Evolutionary conservation across 345 rosid genomes (phyloP).

Genomic region (Salix udensis): DNA sequence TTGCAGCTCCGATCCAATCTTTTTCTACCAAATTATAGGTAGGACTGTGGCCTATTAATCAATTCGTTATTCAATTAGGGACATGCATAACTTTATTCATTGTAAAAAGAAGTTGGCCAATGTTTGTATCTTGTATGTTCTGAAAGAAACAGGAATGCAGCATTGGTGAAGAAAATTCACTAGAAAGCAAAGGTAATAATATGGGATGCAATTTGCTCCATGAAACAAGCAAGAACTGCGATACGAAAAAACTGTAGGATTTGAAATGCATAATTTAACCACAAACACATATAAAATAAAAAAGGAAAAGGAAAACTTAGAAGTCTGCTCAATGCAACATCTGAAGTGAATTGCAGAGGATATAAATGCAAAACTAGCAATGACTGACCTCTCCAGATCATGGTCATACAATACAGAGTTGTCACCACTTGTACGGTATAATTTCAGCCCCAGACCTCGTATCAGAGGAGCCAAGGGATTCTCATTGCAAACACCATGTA

Average conservation of each 20-base stretch:
- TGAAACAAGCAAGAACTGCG: too few species aligned
- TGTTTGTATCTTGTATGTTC: too few species aligned
- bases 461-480: constrained; percentile 88
- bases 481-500: constrained; percentile 88
- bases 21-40: not conserved
- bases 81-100: too few species aligned
- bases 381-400: constrained; percentile 80
- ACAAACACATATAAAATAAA: not conserved
- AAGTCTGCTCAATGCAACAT: not conserved
- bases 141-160: too few species aligned
- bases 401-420: constrained; percentile 87
- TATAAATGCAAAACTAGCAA: constrained; percentile 1
- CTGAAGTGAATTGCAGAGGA: constrained; percentile 7
- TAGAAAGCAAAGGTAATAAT: too few species aligned
- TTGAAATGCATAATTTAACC: not conserved
- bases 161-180: too few species aligned
- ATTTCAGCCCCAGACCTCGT: constrained; percentile 61
- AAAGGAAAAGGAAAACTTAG: not conserved
- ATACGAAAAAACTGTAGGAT: not conserved
- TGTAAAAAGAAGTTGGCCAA: too few species aligned
- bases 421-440: constrained; percentile 87
- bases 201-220: too few species aligned
- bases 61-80: not conserved
- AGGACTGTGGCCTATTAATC: not conserved
- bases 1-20: constrained; percentile 2